Evolutionary conservation across 129 eudicot species (phyloP), one percentile per base, ranked within the genome.

Genomic region (Arctium lappa): DNA sequence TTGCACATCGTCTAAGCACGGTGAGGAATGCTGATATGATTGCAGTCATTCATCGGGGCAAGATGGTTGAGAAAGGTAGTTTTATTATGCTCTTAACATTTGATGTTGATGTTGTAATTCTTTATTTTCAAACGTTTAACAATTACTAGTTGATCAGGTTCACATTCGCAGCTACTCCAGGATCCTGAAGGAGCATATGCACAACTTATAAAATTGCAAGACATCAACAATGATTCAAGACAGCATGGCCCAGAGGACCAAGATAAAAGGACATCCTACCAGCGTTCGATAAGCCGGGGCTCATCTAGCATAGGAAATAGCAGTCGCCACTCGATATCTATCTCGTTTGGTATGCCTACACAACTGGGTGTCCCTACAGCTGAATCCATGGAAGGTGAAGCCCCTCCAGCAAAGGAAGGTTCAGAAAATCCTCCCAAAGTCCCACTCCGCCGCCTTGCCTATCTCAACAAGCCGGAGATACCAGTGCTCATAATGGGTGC

Each of bases 121-220:
- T 60, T 60, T 60, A n/a, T 60, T 16, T 60, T 18, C 18, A 5
- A 36, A 37, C 40, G 2, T 69, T 72, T 56, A 53, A 72, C 72
- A 31, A 30, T 38, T 74, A 16, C 18, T 36, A 7, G 36, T n/a
- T 74, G 40, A 60, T 76, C 90, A 93, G 98, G 98, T 56, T 80
- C 90, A 5, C 98, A 94, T 80, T 78, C 75, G 15, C 89, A 88
- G 83, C 87, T 92, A 73, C 90, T 94, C 70, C 80, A 87, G 80
- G 92, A 94, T 86, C 88, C 93, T 53, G 97, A 94, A 81, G 98
- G 97, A 80, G 94, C 92, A 71, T 94, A 94, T 73, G 80, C 93
- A 29, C 97, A 89, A 80, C 98, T 94, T 56, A 88, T 92, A 60
- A 87, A 77, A 82, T 66, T 92, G 73, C 98, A 94, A 87, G 94